phyloP scores from a whole-genome alignment of 2,329 filamentous ascomycete species.

The Rachicladosporium sp. region DNA sequence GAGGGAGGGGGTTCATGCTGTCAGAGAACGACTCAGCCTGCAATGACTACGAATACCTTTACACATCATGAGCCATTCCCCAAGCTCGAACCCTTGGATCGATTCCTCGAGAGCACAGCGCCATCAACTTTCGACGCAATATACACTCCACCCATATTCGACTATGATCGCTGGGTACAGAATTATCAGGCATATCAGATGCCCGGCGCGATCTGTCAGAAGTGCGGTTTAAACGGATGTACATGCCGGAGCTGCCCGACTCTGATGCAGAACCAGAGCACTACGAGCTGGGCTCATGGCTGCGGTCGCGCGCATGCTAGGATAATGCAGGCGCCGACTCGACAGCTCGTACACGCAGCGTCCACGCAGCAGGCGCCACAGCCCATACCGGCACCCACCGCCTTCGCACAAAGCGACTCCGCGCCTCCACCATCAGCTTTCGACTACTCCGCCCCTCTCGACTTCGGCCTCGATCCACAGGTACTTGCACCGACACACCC shows the following conservation, averaged over 20 bases:
- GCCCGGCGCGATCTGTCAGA: conserved; percentile 22
- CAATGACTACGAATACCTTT: too few species aligned
- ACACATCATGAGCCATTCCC: background rate
- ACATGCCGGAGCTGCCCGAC: conserved; percentile 23
- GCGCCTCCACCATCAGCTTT: too few species aligned
- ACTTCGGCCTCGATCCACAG: conserved; percentile 1
- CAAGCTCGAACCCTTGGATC: too few species aligned
- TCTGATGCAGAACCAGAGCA: conserved; percentile 19
- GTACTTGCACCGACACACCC: background rate
- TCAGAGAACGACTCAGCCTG: too few species aligned
- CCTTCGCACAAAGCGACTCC: background rate
- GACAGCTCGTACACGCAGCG: too few species aligned
- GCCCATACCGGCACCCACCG: background rate
- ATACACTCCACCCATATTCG: conserved; percentile 10
- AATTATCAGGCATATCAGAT: conserved; percentile 21
- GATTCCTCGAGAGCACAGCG: background rate
- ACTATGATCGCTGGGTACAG: conserved; percentile 15
- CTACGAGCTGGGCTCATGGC: conserved; percentile 21
- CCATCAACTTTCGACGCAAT: conserved; percentile 3
- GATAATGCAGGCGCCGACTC: conserved; percentile 2
- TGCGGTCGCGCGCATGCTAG: conserved; percentile 22
- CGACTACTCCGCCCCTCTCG: background rate
- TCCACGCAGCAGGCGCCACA: too few species aligned
- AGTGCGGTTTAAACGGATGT: conserved; percentile 21
- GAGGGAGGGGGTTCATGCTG: background rate